These are phyloP conservation scores for grape (Vitis vinifera) DNA, from an alignment of 164 flowering plant genomes.

Conservation along the genomic window ASM3070453v1 NC_081819.1:23257001-23257500, in stretches of 20 bases:
- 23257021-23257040: not conserved
- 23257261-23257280: conserved; percentile 97
- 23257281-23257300: conserved; percentile 98
- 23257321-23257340: not conserved
- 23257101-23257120: conserved; percentile 82
- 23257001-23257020: too few species aligned
- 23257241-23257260: conserved; percentile 93
- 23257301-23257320: conserved; percentile 67
- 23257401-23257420: not conserved
- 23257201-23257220: conserved; percentile 92
- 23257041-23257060: not conserved
- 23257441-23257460: conserved; percentile 68
- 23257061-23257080: conserved; percentile 51
- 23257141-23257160: conserved; percentile 84
- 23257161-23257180: conserved; percentile 94
- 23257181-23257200: conserved; percentile 92
- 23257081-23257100: conserved; percentile 69
- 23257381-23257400: not conserved
- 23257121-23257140: conserved; percentile 98
- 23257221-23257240: conserved; percentile 64
- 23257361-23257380: too few species aligned
- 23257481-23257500: conserved; percentile 88
- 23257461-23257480: conserved; percentile 84
- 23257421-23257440: not conserved
- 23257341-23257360: not conserved